phyloP scores from a whole-genome alignment of 129 eudicot genomes.

The Pulicaria dysenterica region DNA sequence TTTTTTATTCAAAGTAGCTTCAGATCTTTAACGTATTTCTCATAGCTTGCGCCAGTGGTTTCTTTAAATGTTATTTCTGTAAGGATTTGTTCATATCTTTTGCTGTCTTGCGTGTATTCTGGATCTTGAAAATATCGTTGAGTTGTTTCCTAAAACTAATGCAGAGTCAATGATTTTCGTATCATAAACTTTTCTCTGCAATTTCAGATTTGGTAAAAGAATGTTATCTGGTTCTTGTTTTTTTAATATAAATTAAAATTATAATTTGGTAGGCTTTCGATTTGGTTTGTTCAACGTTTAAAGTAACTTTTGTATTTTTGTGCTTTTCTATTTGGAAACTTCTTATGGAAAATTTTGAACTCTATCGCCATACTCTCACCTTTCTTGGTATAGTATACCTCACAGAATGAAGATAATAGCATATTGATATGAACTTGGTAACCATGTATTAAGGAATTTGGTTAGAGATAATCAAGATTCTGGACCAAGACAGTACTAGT shows the following conservation, averaged over 20 bases:
- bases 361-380: neutral
- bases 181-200: conserved; percentile 1
- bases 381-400: neutral
- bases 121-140: conserved; percentile 38
- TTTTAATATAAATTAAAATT: neutral
- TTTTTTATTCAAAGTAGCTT: conserved; percentile 1
- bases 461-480: neutral
- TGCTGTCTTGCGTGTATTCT: conserved; percentile 6
- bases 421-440: neutral
- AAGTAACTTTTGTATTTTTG: conserved; percentile 26
- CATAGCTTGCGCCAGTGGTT: conserved; percentile 18
- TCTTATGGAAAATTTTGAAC: neutral
- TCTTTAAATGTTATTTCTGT: neutral
- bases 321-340: conserved; percentile 11
- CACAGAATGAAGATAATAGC: neutral
- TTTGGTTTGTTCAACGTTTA: conserved; percentile 19
- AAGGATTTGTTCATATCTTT: neutral
- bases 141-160: conserved; percentile 1
- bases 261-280: conserved; percentile 15
- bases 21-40: conserved; percentile 46
- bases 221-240: conserved; percentile 3
- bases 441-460: neutral
- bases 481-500: conserved; percentile 14
- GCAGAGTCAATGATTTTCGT: conserved; percentile 19
- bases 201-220: conserved; percentile 21